Base-by-base conservation (phyloP, 1,139 yeast genomes). In the Hansenula lynferdii region DNA sequence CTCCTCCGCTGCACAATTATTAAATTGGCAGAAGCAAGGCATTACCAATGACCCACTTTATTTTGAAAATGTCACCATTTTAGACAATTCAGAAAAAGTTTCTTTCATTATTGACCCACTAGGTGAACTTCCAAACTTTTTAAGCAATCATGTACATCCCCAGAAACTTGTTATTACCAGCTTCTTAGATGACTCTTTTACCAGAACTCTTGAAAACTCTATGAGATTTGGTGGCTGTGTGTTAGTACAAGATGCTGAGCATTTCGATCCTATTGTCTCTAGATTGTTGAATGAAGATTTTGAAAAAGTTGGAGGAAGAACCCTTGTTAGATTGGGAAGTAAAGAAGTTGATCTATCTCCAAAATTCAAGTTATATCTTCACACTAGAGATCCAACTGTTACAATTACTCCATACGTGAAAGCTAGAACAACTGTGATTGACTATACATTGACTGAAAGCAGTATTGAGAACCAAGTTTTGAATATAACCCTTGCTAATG, bases 21-120 rank as follows among this genome's bases (percentile, higher is more conserved):
- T 70, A 8, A 46, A 53, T 10, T 83, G 92, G 92, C 67, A 70
- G 37, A 65, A 65, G 7, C 43, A 56, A 31, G 81, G 83, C 0
- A 60, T 83, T 14, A 69, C 77, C 0, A 64, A 70, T 34, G 95
- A 85, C 47, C 76, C 71, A 2, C 59, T 80, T 16, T 75, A 69
- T 44, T 58, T 77, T 26, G 92, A 83, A 39, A 90, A 87, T 54
- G 72, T 80, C 33, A 60, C 76, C 0, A 70, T 85, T 33, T 51
- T 84, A 38, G 60, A 64, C 14, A 51, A 68, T 3, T 49, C 61
- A 6, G 43, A 47, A 12, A 62, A 70, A 17, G 67, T 65, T 36
- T 84, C 94, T 0, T 67, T 77, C 33, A 66, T 90, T 8, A 70
- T 90, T 39, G 97, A 90, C 57, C 96, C 97, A 0, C 65, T 80